Base-by-base conservation (phyloP, 352 stramenopile genomes). In the Phytophthora gonapodyides region DNA sequence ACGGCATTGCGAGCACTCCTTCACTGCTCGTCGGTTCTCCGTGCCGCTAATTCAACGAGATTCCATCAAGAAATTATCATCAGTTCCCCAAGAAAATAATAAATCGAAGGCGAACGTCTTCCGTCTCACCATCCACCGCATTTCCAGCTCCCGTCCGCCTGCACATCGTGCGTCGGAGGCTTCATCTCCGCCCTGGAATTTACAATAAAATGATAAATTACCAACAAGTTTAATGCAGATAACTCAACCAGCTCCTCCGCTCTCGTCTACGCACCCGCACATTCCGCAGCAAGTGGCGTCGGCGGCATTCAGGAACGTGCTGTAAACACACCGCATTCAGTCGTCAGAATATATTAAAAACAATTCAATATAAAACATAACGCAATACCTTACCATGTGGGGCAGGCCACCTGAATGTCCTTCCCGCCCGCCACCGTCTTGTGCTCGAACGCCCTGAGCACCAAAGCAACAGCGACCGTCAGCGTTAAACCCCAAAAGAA, bases 91-190 rank as follows among this genome's bases (percentile, higher is more conserved):
- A 35, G 5, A 16, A 19, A 36, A 45, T 1, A 19, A 17, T 17
- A 21, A 9, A 31, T 31, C 27, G 45, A 47, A 19, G 24, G 2
- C 17, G 10, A 53, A 33, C 34, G 42, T 1, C 9, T 36, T 50
- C 8, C n/a, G n/a, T n/a, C 70, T 57, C 61, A 93, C 84, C 85
- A 94, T 45, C 57, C 64, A 30, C 85, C 83, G 48, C 85, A 94
- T 49, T 80, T 80, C 85, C 85, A 94, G 40, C 73, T 75, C 10
- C 85, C 83, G 36, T 91, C 82, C 2, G 64, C 72, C 44, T 89
- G 73, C 6, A 92, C 75, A 41, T 91, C 80, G 35, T 94, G 83
- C 1, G 77, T 80, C 5, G 78, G 80, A n/a, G 82, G 76, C 57
- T 76, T 87, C 52, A 89, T 74, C 44, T 82, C 71, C 21, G 71